These are phyloP conservation scores for Hypomyces rosellus DNA, from an alignment of 2,329 filamentous ascomycete species.

Conservation along the genomic window DNA sequence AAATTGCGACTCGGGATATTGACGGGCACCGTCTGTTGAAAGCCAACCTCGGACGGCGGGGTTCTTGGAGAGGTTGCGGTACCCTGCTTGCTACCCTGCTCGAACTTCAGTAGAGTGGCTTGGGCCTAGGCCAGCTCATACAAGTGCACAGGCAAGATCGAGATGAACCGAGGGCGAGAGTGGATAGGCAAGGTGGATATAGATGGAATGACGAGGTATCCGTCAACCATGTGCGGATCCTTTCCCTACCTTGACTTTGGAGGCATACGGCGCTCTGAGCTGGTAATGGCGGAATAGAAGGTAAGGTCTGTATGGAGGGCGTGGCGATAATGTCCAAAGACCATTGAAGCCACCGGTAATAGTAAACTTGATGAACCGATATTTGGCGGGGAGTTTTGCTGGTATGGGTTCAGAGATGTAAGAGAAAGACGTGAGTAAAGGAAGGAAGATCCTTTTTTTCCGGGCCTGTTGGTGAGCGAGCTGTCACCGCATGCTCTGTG, in stretches of 20 bases:
- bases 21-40: slow-evolving; percentile 4
- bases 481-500: neutral
- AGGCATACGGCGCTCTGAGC: slow-evolving; percentile 1
- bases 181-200: slow-evolving; percentile 8
- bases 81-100: neutral
- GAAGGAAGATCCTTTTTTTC: neutral
- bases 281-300: neutral
- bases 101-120: neutral
- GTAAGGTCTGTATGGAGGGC: neutral
- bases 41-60: slow-evolving; percentile 7
- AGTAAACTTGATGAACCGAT: neutral
- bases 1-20: too few relatives aligned
- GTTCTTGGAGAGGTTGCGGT: slow-evolving; percentile 6
- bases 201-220: slow-evolving; percentile 1
- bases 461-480: neutral
- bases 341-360: neutral
- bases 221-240: slow-evolving; percentile 7
- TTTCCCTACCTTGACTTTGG: neutral
- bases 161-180: slow-evolving; percentile 4
- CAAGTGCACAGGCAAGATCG: slow-evolving; percentile 6
- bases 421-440: neutral
- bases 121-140: slow-evolving; percentile 6
- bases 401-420: neutral
- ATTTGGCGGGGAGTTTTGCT: neutral
- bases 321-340: neutral